Evolutionary conservation across 257 asterid species (phyloP), one percentile per base, ranked within the genome.

Genomic region (Mentha longifolia): DNA sequence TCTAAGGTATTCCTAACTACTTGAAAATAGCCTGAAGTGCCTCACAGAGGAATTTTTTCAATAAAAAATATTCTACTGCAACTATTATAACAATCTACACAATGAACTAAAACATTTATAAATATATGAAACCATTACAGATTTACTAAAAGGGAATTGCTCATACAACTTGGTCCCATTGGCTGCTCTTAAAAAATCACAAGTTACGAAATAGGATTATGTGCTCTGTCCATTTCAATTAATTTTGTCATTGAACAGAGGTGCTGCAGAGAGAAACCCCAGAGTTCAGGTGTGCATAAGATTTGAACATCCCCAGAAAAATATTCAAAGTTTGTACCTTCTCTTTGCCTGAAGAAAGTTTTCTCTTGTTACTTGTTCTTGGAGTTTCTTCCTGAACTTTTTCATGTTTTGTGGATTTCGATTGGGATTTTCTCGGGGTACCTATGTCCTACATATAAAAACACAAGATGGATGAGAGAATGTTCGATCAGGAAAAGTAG

Each of bases 351-450:
- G 84, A 79, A 65, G 88, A 65, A 51, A 77, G 85, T 77, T 92
- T 87, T 80, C 95, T 85, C 94, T 88, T 95, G 78, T 81, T 31
- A 76, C 75, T 79, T 67, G 15, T 74, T 78, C 58, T 80, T 28
- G 82, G 79, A 60, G 80, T 81, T 80, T 87, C 92, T 78, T 87
- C 97, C 71, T 39, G 65, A 70, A 62, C 76, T 64, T 31, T 81
- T 63, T 85, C 86, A 68, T 59, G 81, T 74, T 84, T 81, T 54
- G 79, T 51, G 71, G 90, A 78, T 81, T 80, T 87, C 72, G 66
- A 61, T 45, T 82, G 85, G 67, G 91, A 80, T 76, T 82, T 87
- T 10, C 75, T 80, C 31, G 87, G 70, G 51, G 89, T 67, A 71
- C 66, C 78, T 31, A 31, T 68, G 79, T 74, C 86, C 93, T 78